Conservation (phyloP, 805 yeast genomes). For the Ogataea polymorpha region DNA sequence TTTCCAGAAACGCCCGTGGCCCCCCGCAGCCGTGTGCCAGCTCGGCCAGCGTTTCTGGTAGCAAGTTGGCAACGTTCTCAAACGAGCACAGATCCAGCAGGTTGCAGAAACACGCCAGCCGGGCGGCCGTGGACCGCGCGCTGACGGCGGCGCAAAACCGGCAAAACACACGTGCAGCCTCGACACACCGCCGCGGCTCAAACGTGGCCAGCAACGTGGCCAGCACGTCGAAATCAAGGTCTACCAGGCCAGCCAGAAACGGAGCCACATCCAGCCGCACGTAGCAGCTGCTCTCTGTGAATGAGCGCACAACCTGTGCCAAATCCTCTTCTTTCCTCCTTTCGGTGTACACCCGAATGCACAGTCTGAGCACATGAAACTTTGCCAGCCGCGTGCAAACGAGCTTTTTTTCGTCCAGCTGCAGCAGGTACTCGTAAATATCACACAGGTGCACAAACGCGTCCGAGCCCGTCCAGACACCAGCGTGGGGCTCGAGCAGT, state of each 20-base stretch:
- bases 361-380: constrained; percentile 32
- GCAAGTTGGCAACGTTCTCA: constrained; percentile 31
- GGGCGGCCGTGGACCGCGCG: constrained; percentile 29
- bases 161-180: constrained; percentile 38
- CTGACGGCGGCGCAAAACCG: constrained; percentile 36
- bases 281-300: constrained; percentile 19
- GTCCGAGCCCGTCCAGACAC: constrained; percentile 27
- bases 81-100: constrained; percentile 40
- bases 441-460: constrained; percentile 30
- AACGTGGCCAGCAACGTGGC: constrained; percentile 31
- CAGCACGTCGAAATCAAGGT: constrained; percentile 29
- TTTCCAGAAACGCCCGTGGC: constrained; percentile 27
- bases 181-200: constrained; percentile 25
- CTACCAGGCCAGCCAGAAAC: constrained; percentile 11
- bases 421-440: constrained; percentile 43
- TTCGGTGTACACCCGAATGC: constrained; percentile 29
- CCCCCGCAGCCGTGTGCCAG: constrained; percentile 24
- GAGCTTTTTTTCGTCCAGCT: constrained; percentile 39
- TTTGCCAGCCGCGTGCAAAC: constrained; percentile 38
- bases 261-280: constrained; percentile 24
- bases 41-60: constrained; percentile 26
- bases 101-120: constrained; percentile 38
- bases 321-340: constrained; percentile 8
- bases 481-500: constrained; percentile 28
- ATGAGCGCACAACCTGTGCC: constrained; percentile 4